phyloP scores from a whole-genome alignment of 805 yeast genomes.

The Metschnikowia amazonensis region DNA sequence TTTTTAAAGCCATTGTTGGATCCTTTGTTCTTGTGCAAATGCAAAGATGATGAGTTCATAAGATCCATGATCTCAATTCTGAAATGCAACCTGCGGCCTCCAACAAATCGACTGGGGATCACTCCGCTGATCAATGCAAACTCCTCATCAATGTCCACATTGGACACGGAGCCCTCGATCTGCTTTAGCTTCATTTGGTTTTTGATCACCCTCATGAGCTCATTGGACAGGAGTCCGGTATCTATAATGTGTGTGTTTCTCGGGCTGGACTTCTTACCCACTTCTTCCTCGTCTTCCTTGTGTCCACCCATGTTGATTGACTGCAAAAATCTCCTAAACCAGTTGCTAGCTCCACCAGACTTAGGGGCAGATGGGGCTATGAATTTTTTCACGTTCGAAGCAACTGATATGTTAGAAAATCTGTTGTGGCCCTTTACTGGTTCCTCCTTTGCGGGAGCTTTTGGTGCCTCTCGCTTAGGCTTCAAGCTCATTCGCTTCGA shows the following conservation, averaged over 20 bases:
- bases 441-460: slow-evolving; percentile 24
- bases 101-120: slow-evolving; percentile 44
- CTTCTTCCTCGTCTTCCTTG: slow-evolving; percentile 9
- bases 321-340: slow-evolving; percentile 40
- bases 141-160: slow-evolving; percentile 41
- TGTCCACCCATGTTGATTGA: slow-evolving; percentile 17
- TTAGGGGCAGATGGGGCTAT: slow-evolving; percentile 11
- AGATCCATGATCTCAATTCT: slow-evolving; percentile 41
- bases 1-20: slow-evolving; percentile 43
- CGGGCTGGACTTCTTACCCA: slow-evolving; percentile 3
- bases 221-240: slow-evolving; percentile 27
- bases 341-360: slow-evolving; percentile 17
- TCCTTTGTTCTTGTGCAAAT: slow-evolving; percentile 43
- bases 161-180: slow-evolving; percentile 47
- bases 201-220: slow-evolving; percentile 33
- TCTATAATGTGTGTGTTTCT: slow-evolving; percentile 31
- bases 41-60: slow-evolving; percentile 36
- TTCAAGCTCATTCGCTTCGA: slow-evolving; percentile 30
- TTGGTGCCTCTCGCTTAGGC: slow-evolving; percentile 40
- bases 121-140: slow-evolving; percentile 43
- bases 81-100: slow-evolving; percentile 45
- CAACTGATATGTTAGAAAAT: slow-evolving; percentile 36
- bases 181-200: slow-evolving; percentile 43
- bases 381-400: slow-evolving; percentile 11
- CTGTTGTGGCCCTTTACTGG: slow-evolving; percentile 21